Evolutionary conservation across 23 red algal species (phyloP), one percentile per base, ranked within the genome.

Genomic region (Gracilariopsis chorda): DNA sequence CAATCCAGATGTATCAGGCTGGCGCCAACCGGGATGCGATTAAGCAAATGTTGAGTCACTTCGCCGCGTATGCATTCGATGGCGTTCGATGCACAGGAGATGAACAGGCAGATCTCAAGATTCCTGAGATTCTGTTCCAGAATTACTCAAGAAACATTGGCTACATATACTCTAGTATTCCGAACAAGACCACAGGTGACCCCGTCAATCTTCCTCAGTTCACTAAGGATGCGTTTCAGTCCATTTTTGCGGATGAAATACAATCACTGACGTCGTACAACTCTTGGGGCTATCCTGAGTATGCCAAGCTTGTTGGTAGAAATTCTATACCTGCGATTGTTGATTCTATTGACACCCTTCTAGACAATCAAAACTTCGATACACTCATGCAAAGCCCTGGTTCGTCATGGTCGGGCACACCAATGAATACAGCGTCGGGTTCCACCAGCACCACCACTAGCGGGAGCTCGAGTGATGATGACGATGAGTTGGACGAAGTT

Each of bases 251-350:
- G 28, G 67, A 73, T 73, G 67, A 73, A 46, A 47, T 73, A 46
- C 42, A 42, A 36, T 73, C 67, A 11, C 20, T 73, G 47, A 46
- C 67, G 42, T 73, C 67, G 0, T 73, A 73, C 40, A 73, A 73
- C 40, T 73, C 67, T 45, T 73, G 67, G 67, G 67, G 67, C 39
- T 42, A 73, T 11, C 42, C 40, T 45, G 19, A 73, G 40, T 73
- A 46, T 23, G 67, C 67, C 12, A 73, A 73, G 67, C 67, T 73
- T 42, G 67, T 73, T 46, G 67, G 67, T 27, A 73, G 67, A 46
- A 28, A 47, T 23, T 73, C 67, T 7, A 73, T 73, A 45, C 67
- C 67, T 25, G 67, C 67, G 17, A 73, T 73, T 28, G 67, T 73
- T 36, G 47, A 73, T 23, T 46, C 67, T 11, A 42, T 73, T n/a